A percentile compares a stretch with the other conserved stretches of the same genome.
Evolutionary conservation across 176 grass and related monocot genomes (phyloP).

Genomic region (Dendrocalamus sinicus): DNA sequence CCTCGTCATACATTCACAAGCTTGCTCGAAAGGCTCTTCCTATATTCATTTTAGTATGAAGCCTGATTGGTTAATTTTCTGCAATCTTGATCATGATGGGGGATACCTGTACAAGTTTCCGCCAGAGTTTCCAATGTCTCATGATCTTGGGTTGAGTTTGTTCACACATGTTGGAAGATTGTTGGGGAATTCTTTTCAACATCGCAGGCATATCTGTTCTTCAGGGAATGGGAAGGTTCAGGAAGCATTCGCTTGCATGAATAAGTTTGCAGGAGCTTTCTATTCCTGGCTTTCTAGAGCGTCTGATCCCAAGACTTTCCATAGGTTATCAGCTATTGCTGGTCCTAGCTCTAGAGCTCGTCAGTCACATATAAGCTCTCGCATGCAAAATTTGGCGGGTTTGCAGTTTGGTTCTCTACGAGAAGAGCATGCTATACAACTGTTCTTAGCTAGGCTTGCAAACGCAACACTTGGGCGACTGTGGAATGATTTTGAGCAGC

Average conservation of each 20-base stretch:
- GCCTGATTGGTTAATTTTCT: constrained; percentile 48
- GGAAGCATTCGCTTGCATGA: constrained; percentile 64
- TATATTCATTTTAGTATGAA: constrained; percentile 60
- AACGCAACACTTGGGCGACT: constrained; percentile 58
- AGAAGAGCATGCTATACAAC: constrained; percentile 58
- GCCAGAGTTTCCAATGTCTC: constrained; percentile 62
- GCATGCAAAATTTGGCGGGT: constrained; percentile 61
- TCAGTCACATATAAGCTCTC: constrained; percentile 52
- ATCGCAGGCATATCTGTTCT: constrained; percentile 60
- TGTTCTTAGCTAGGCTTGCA: constrained; percentile 64
- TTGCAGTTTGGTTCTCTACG: constrained; percentile 59
- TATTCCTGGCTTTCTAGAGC: constrained; percentile 67
- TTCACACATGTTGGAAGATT: constrained; percentile 64
- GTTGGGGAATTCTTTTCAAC: constrained; percentile 59
- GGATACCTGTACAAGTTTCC: constrained; percentile 54
- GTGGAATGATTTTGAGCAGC: constrained; percentile 59
- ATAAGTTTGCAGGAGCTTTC: constrained; percentile 75
- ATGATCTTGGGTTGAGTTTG: constrained; percentile 60
- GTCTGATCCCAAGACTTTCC: constrained; percentile 59
- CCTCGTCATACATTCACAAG: constrained; percentile 35
- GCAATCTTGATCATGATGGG: constrained; percentile 60
- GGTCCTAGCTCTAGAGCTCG: constrained; percentile 39
- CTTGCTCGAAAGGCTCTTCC: constrained; percentile 21
- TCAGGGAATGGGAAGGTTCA: constrained; percentile 63
- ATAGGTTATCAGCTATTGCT: constrained; percentile 38